Conservation (phyloP, 2,329 filamentous ascomycete genomes). For the Pyrenochaeta sp. region DNA sequence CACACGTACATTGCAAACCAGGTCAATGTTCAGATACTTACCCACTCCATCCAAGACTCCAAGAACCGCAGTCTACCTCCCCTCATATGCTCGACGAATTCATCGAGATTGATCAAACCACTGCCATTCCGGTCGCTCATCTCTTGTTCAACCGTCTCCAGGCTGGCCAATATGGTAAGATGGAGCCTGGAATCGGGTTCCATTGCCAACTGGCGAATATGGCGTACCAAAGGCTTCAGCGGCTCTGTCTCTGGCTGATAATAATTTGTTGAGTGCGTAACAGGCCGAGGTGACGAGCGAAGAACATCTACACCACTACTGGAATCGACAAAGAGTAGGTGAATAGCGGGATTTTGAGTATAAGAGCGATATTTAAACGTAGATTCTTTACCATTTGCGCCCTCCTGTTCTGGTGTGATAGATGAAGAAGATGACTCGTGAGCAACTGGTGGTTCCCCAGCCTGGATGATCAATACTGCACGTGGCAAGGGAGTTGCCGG, state of each 20-base stretch:
- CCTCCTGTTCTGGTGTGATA: not conserved
- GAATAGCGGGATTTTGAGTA: constrained; percentile 25
- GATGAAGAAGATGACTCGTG: not conserved
- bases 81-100: constrained; percentile 80
- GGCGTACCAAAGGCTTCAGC: constrained; percentile 19
- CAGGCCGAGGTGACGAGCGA: not conserved
- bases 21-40: constrained; percentile 42
- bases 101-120: constrained; percentile 77
- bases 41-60: constrained; percentile 89
- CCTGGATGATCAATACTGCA: not conserved
- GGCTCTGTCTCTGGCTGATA: constrained; percentile 24
- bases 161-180: constrained; percentile 53
- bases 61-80: constrained; percentile 74
- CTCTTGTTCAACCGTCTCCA: constrained; percentile 73
- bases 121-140: constrained; percentile 77
- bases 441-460: not conserved
- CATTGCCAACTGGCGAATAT: constrained; percentile 30
- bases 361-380: constrained; percentile 9
- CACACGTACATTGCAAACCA: not conserved
- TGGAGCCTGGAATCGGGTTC: constrained; percentile 29
- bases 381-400: not conserved
- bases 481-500: not conserved
- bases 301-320: constrained; percentile 1
- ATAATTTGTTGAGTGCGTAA: constrained; percentile 16
- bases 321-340: constrained; percentile 17